Evolutionary conservation across 352 stramenopile genomes (phyloP).

Genomic region (Aphanomyces euteiches): DNA sequence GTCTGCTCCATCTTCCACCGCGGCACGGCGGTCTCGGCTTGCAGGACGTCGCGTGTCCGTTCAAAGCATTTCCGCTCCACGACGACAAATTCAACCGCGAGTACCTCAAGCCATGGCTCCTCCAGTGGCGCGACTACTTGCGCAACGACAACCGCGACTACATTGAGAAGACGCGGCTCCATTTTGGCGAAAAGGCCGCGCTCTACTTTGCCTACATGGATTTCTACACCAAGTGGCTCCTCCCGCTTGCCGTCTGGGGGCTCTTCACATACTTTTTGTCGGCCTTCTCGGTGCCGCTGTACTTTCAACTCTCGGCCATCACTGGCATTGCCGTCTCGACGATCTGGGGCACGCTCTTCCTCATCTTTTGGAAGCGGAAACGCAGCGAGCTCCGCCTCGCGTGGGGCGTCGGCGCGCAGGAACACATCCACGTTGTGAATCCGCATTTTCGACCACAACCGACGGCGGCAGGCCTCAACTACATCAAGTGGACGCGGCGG

Average conservation of each 20-base stretch:
- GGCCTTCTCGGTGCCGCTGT: conserved; percentile 12
- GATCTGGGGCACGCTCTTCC: conserved; percentile 31
- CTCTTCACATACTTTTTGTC: conserved; percentile 28
- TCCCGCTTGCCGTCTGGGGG: conserved; percentile 24
- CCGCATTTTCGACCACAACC: conserved; percentile 1
- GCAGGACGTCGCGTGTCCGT: conserved; percentile 1
- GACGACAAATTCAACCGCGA: conserved; percentile 31
- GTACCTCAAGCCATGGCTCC: conserved; percentile 20
- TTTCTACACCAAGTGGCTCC: conserved; percentile 32
- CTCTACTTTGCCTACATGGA: conserved; percentile 34
- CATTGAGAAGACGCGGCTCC: conserved; percentile 28
- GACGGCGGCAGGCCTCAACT: background rate
- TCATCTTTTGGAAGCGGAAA: conserved; percentile 31
- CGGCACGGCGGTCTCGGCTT: conserved; percentile 25
- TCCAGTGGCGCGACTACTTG: conserved; percentile 30
- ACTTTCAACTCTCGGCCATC: conserved; percentile 28
- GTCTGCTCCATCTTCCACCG: conserved; percentile 12
- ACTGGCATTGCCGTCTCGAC: conserved; percentile 25
- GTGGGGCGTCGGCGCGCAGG: conserved; percentile 28
- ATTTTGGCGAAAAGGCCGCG: conserved; percentile 29
- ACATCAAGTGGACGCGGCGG: conserved; percentile 27
- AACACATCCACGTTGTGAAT: conserved; percentile 24
- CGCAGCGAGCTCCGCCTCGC: conserved; percentile 19
- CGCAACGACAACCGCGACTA: conserved; percentile 22
- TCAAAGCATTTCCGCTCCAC: conserved; percentile 29